Conservation (phyloP, 2,329 filamentous ascomycete species). For the Trichoderma aggressivum region DNA sequence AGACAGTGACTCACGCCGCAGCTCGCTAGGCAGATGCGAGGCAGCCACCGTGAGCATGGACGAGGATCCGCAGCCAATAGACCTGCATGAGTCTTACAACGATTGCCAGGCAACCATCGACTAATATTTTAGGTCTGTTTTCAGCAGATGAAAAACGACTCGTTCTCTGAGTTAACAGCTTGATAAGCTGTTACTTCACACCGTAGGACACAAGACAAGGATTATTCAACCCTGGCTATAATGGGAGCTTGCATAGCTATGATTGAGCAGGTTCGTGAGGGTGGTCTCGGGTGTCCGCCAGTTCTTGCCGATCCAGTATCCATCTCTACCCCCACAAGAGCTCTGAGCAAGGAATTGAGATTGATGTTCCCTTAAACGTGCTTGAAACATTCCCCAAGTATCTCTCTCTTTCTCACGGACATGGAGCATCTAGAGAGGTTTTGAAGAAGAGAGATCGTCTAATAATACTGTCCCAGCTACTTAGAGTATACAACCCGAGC, state of each 20-base stretch:
- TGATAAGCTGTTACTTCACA: background rate
- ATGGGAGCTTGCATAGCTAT: background rate
- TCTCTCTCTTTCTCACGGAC: background rate
- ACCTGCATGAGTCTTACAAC: background rate
- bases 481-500: background rate
- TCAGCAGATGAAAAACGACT: background rate
- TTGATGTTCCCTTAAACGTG: background rate
- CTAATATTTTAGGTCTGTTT: constrained; percentile 13
- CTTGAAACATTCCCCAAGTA: background rate
- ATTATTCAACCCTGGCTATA: background rate
- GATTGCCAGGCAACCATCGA: constrained; percentile 9
- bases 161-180: background rate
- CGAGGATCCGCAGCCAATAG: background rate
- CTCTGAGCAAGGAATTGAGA: background rate
- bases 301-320: background rate
- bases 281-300: background rate
- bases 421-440: background rate
- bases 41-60: constrained; percentile 10
- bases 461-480: background rate
- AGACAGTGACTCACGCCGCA: constrained; percentile 17
- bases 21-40: constrained; percentile 1
- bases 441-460: background rate
- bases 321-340: background rate
- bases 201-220: background rate
- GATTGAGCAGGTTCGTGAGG: background rate